Base-by-base conservation (phyloP, 495 filamentous ascomycete species). In the Podospora pseudopauciseta region DNA sequence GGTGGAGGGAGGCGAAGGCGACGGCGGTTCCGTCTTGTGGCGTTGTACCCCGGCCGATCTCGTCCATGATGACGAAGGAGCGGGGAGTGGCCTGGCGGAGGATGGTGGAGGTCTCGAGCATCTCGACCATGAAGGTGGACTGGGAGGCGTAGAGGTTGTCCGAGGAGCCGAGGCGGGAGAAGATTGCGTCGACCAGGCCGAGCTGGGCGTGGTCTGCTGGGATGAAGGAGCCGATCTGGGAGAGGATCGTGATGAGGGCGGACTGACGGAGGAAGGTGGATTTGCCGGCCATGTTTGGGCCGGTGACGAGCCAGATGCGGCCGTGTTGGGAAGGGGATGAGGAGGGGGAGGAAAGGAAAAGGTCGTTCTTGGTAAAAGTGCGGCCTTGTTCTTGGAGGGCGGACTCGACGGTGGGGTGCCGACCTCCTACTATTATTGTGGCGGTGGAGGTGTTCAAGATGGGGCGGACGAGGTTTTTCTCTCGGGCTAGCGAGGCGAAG, bases 271-370 rank as follows among this genome's bases (percentile, higher is more conserved):
- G 82, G 74, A 96, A 99, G 0, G 95, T 99, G 75, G 89, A 92
- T 79, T 99, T 99, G 32, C 95, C 95, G 5, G 90, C 96, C 95
- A 99, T 99, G 81, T 99, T 99, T n/a, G 96, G 95, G 0, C 95
- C 95, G 0, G 94, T 97, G 70, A 99, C 91, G 28, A 99, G 85
- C 90, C 92, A 94, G 56, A 93, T 84, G 3, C 86, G 82, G 71
- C 94, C 90, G 54, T 81, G 26, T 13, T 19, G 19, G 34, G 16
- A 34, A 26, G 11, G 44, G 9, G 18, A 23, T 23, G 63, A 27
- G 26, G 23, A 0, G 64, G 53, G 20, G 55, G 53, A 32, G 58
- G 53, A 57, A 18, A 97, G 78, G 57, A 91, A 84, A 81, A 93
- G 96, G 78, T 97, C 92, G 66, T 99, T 99, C 63, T 87, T 85